Percentiles rank a stretch among this genome's conserved stretches.
These are phyloP conservation scores for Crucihimalaya himalaica DNA, from an alignment of 345 rosid species.

Conservation along the genomic window DNA sequence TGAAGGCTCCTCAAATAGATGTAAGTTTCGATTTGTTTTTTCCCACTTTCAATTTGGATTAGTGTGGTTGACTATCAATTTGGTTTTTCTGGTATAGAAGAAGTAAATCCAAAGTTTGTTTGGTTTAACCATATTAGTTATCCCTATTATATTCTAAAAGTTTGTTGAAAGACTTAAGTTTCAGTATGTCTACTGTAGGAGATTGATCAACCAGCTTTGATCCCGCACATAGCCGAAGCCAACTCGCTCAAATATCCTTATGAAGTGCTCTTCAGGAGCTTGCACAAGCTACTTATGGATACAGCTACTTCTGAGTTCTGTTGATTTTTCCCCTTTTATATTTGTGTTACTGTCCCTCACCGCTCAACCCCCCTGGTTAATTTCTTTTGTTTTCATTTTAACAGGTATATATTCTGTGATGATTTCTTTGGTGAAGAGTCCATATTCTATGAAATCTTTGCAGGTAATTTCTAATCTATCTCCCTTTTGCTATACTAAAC, in stretches of 20 bases:
- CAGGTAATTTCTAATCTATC: slow-evolving; percentile 53
- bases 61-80: slow-evolving; percentile 4
- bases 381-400: slow-evolving; percentile 27
- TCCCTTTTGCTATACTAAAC: slow-evolving; percentile 8
- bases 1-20: slow-evolving; percentile 7
- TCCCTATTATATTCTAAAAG: background rate
- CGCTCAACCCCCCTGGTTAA: slow-evolving; percentile 13
- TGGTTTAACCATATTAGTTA: background rate
- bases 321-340: slow-evolving; percentile 28
- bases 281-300: slow-evolving; percentile 96
- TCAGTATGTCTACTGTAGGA: slow-evolving; percentile 57
- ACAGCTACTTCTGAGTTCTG: slow-evolving; percentile 98
- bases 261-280: slow-evolving; percentile 95
- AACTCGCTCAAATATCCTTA: slow-evolving; percentile 90
- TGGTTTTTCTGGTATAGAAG: slow-evolving; percentile 11
- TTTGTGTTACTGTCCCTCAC: slow-evolving; percentile 17
- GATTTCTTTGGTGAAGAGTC: slow-evolving; percentile 97
- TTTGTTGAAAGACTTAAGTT: slow-evolving; percentile 26
- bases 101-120: slow-evolving; percentile 13
- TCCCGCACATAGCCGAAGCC: slow-evolving; percentile 99
- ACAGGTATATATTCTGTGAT: slow-evolving; percentile 92
- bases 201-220: slow-evolving; percentile 95
- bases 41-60: slow-evolving; percentile 14
- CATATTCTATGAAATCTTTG: slow-evolving; percentile 78
- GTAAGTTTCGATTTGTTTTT: background rate